A percentile compares a stretch with the other conserved stretches of the same genome.
These are phyloP conservation scores for Solanum stenotomum DNA, from an alignment of 257 asterid species.

Conservation along the genomic window DNA sequence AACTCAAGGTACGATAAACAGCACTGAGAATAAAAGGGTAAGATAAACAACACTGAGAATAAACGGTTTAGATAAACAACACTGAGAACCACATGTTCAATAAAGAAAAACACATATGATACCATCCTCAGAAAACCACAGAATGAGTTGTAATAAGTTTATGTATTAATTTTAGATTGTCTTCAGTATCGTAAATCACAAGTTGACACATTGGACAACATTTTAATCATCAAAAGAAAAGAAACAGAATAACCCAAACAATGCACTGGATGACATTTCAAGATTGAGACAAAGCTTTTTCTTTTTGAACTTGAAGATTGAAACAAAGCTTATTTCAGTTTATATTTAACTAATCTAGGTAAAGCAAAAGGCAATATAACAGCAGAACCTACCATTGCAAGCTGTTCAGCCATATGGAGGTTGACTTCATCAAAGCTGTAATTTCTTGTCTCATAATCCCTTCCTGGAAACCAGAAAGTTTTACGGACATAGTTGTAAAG, in stretches of 20 bases:
- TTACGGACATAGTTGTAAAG: neutral
- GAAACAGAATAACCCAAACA: neutral
- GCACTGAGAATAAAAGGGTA: neutral
- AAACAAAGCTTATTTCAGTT: neutral
- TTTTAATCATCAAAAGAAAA: neutral
- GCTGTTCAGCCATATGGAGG: conserved; percentile 77
- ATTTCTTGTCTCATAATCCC: conserved; percentile 94
- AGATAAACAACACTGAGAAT: neutral
- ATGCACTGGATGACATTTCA: neutral
- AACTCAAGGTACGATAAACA: neutral
- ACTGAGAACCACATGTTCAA: neutral
- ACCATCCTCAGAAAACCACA: neutral
- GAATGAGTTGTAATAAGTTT: neutral
- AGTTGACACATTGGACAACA: neutral
- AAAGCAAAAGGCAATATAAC: conserved; percentile 1
- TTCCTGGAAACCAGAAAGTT: conserved; percentile 42
- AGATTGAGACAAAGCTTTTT: neutral
- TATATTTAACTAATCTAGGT: neutral
- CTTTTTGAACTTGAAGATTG: neutral
- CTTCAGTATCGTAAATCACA: neutral
- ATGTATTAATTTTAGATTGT: neutral
- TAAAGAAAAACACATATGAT: neutral
- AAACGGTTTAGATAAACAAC: neutral
- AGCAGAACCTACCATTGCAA: conserved; percentile 59
- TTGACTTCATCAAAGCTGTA: conserved; percentile 91